Evolutionary conservation across 2,329 filamentous ascomycete species (phyloP).

Genomic region (Fusarium sp.): DNA sequence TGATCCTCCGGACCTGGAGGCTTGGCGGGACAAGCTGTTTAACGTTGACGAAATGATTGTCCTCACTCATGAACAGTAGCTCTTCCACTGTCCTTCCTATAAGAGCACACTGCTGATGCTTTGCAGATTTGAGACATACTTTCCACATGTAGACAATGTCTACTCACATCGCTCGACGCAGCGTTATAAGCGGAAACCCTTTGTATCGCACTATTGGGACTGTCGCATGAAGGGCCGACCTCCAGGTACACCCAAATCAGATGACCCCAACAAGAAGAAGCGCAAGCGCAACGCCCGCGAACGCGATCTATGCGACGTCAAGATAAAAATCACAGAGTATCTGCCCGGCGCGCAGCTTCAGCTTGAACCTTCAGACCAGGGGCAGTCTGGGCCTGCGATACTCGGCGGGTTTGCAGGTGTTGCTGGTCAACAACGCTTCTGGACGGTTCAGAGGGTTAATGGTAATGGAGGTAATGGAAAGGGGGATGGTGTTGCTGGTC

Average conservation of each 20-base stretch:
- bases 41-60: slow-evolving; percentile 80
- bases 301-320: slow-evolving; percentile 85
- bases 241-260: slow-evolving; percentile 82
- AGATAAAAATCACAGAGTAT: slow-evolving; percentile 88
- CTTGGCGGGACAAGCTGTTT: slow-evolving; percentile 80
- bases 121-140: slow-evolving; percentile 80
- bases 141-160: slow-evolving; percentile 85
- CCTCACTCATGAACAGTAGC: slow-evolving; percentile 78
- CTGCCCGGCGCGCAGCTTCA: slow-evolving; percentile 66
- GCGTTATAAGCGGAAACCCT: slow-evolving; percentile 83
- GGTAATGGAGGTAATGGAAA: slow-evolving; percentile 81
- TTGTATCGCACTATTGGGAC: slow-evolving; percentile 87
- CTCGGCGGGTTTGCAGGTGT: slow-evolving; percentile 39
- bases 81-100: neutral
- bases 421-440: slow-evolving; percentile 66
- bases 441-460: slow-evolving; percentile 83
- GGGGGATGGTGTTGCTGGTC: slow-evolving; percentile 75
- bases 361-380: slow-evolving; percentile 19
- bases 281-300: slow-evolving; percentile 81
- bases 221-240: slow-evolving; percentile 84
- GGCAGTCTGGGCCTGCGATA: slow-evolving; percentile 7
- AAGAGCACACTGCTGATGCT: neutral
- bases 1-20: slow-evolving; percentile 74
- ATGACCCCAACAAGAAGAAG: slow-evolving; percentile 85
- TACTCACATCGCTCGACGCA: slow-evolving; percentile 88